Base-by-base conservation (phyloP, 2,329 filamentous ascomycete species). In the Calonectria pteridis region DNA sequence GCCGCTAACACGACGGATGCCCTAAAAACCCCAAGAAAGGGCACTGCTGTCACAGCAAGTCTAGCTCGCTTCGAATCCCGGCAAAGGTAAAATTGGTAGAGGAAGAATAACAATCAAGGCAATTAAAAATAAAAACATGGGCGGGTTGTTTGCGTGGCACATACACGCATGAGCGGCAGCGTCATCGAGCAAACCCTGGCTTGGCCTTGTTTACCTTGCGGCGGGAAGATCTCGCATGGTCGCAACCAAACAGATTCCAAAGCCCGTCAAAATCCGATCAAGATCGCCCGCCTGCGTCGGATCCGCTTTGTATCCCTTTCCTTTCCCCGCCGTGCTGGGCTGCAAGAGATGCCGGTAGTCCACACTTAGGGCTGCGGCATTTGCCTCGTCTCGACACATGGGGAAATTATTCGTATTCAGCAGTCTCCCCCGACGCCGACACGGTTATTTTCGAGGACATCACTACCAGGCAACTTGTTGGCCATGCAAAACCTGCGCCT, bases 351-450 rank as follows among this genome's bases (percentile, higher is more conserved):
- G 40, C 53, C 67, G 53, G 67, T 23, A 62, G 33, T 59, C 55
- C 55, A 62, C 51, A 33, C 37, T 59, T 62, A 69, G 53, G 67
- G 67, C 67, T 69, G 67, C 67, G 67, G 67, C 55, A 69, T 69
- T 69, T 62, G 64, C 23, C n/a, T 28, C 35, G 29, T 28, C 49
- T 14, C 3, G 40, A 35, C 29, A 23, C 31, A 69, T 69, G 40
- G 67, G 66, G 51, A 62, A 62, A 62, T 69, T 68, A 58, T 68
- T 67, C 66, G 50, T 35, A 31, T 40, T 11, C 26, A 43, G 14
- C 53, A 6, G 2, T 2, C n/a, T 20, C 7, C 26, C 51, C 43
- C 7, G 43, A 6, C 43, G 43, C 10, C 43, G n/a, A n/a, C n/a
- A 46, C 43, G 43, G 11, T 23, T 5, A 13, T 46, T n/a, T 46